phyloP scores from a whole-genome alignment of 2,329 filamentous ascomycete species.

The Pseudomassariella vexata region DNA sequence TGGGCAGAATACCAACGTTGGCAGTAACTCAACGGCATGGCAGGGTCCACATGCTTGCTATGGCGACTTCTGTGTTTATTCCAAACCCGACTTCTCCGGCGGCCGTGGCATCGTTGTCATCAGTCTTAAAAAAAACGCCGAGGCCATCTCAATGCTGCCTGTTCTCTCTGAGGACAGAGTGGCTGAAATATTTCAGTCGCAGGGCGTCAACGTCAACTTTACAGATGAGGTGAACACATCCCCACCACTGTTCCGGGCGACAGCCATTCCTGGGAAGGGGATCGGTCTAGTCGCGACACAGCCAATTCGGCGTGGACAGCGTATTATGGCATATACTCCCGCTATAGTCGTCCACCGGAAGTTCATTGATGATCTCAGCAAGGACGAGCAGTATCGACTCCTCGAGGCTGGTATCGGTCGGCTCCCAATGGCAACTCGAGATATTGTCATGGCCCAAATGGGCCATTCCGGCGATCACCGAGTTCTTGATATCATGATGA shows the following conservation, averaged over 20 bases:
- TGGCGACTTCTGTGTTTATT: conserved; percentile 5
- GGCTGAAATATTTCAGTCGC: too few relatives aligned
- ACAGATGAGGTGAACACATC: too few relatives aligned
- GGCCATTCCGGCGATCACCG: conserved; percentile 17
- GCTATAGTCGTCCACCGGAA: conserved; percentile 16
- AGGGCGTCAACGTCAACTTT: too few relatives aligned
- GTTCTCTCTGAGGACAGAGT: too few relatives aligned
- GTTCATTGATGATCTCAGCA: conserved; percentile 13
- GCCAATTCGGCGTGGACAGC: conserved; percentile 14
- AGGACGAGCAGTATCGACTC: conserved; percentile 11
- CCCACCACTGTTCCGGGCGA: conserved; percentile 4
- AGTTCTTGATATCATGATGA: conserved; percentile 17
- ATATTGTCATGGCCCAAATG: conserved; percentile 13
- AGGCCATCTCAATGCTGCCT: too few relatives aligned
- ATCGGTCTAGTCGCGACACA: conserved; percentile 15
- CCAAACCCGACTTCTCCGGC: conserved; percentile 2
- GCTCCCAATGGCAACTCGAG: conserved; percentile 11
- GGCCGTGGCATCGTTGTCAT: conserved; percentile 3
- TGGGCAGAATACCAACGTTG: too few relatives aligned
- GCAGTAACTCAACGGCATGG: too few relatives aligned
- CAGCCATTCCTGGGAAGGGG: conserved; percentile 15
- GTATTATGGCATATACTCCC: conserved; percentile 16
- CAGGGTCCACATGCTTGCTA: conserved; percentile 4
- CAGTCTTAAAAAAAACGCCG: too few relatives aligned
- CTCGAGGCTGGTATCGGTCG: conserved; percentile 15